Evolutionary conservation across 768 basidiomycete genomes (phyloP), one percentile per base, ranked within the genome.

Genomic region (Kwoniella shandongensis): DNA sequence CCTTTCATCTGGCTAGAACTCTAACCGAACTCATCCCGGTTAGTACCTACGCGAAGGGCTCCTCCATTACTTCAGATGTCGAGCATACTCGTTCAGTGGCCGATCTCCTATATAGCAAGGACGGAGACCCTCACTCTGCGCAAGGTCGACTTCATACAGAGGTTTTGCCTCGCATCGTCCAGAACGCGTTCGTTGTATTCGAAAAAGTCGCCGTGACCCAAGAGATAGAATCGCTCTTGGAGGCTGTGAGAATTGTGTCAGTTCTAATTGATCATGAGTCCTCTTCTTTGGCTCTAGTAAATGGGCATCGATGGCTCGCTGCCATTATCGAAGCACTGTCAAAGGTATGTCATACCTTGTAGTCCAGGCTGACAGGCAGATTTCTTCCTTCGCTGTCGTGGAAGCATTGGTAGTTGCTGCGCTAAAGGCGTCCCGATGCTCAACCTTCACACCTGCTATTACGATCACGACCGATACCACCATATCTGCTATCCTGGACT

Each of bases 351-450:
- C 32, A 25, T 40, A n/a, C 12, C 12, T 22, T 40, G 51, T 58
- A 47, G 32, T 39, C 48, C 11, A 38, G 48, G 51, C 58, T 66
- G 20, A 47, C 52, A 13, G 44, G 25, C 52, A 89, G 87, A 75
- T 78, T 17, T 72, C 80, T 7, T 85, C 83, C n/a, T 92, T 94
- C 70, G 79, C 82, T 2, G 77, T 82, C 8, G 81, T 88, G 4
- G 88, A 91, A 59, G 81, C 82, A n/a, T 73, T 83, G 17, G 79
- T 88, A 15, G 80, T 81, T 18, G 70, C 85, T 18, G 70, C 83
- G 13, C 76, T 89, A 20, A 60, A 63, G 44, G 54, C 66, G 4
- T 54, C 57, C 11, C 53, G 63, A 26, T 61, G 51, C 22, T 12
- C 54, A 20, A 22, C 48, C 45, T 65, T 92, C 27, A 71, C 80